A percentile compares a stretch with the other conserved stretches of the same genome.
Conservation (phyloP, 2,329 filamentous ascomycete genomes). For the Curvularia sp. region DNA sequence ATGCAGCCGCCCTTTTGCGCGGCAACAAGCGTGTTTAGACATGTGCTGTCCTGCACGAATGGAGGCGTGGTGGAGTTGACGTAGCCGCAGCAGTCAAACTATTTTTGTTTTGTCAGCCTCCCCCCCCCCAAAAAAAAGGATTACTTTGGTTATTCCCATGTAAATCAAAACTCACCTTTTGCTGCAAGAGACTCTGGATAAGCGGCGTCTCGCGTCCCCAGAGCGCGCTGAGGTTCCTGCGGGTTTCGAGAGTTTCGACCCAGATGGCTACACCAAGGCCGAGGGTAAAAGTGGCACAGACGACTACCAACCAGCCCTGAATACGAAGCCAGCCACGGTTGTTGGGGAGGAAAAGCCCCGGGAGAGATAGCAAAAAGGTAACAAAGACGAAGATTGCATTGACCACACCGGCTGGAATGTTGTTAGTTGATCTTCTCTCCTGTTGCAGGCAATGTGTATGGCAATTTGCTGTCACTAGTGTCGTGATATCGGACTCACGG, state of each 20-base stretch:
- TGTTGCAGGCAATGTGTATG: background rate
- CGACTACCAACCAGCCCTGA: constrained; percentile 69
- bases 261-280: constrained; percentile 68
- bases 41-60: constrained; percentile 73
- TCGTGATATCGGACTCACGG: constrained; percentile 25
- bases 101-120: constrained; percentile 9
- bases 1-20: constrained; percentile 75
- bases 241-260: constrained; percentile 75
- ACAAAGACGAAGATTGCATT: constrained; percentile 76
- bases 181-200: constrained; percentile 74
- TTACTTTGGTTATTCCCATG: too few species aligned
- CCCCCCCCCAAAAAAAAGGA: background rate
- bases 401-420: constrained; percentile 67
- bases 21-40: constrained; percentile 73
- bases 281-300: constrained; percentile 70
- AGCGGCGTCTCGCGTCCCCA: constrained; percentile 66
- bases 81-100: constrained; percentile 86
- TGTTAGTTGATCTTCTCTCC: constrained; percentile 30
- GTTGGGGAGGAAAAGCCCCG: constrained; percentile 72
- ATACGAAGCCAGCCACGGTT: constrained; percentile 74
- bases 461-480: constrained; percentile 31
- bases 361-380: constrained; percentile 73
- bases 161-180: constrained; percentile 63
- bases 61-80: constrained; percentile 73
- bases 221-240: constrained; percentile 66